These are phyloP conservation scores for Xylaria longipes DNA, from an alignment of 495 filamentous ascomycete genomes.

Conservation along the genomic window DNA sequence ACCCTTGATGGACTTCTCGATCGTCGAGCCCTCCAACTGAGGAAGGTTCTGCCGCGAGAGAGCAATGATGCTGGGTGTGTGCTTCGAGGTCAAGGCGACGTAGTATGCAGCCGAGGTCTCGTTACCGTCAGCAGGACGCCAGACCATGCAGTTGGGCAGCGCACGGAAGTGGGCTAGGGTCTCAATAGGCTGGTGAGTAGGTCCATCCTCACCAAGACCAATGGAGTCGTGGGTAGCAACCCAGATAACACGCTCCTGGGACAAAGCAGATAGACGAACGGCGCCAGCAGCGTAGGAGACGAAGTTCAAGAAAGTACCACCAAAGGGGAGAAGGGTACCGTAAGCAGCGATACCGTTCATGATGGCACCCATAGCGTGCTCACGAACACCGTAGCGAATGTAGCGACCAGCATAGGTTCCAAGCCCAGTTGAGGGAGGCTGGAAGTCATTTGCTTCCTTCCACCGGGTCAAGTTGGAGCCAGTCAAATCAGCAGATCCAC, in stretches of 20 bases:
- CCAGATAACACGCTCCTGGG: conserved; percentile 91
- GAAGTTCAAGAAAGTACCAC: conserved; percentile 99
- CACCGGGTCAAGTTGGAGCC: conserved; percentile 98
- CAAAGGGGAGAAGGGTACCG: conserved; percentile 91
- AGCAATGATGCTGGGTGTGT: conserved; percentile 90
- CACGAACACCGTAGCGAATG: conserved; percentile 95
- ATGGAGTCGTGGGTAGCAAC: conserved; percentile 99
- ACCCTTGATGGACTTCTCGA: conserved; percentile 89
- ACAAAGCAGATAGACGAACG: conserved; percentile 90
- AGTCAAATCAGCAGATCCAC: conserved; percentile 96
- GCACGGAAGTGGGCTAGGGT: conserved; percentile 99
- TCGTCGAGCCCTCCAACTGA: conserved; percentile 90
- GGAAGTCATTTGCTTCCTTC: conserved; percentile 98
- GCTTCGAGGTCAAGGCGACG: conserved; percentile 85
- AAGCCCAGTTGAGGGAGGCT: conserved; percentile 82
- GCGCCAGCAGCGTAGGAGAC: conserved; percentile 97
- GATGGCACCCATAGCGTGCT: conserved; percentile 96
- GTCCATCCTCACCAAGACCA: conserved; percentile 97
- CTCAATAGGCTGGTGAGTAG: conserved; percentile 99
- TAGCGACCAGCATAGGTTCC: conserved; percentile 92
- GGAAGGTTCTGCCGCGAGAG: conserved; percentile 98
- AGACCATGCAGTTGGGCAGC: conserved; percentile 99
- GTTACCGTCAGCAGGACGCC: conserved; percentile 98
- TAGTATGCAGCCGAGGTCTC: conserved; percentile 99
- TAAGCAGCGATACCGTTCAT: conserved; percentile 98